Percentiles rank a stretch among this genome's conserved stretches.
phyloP scores from a whole-genome alignment of 352 stramenopile genomes.

The Saprolegnia diclina region DNA sequence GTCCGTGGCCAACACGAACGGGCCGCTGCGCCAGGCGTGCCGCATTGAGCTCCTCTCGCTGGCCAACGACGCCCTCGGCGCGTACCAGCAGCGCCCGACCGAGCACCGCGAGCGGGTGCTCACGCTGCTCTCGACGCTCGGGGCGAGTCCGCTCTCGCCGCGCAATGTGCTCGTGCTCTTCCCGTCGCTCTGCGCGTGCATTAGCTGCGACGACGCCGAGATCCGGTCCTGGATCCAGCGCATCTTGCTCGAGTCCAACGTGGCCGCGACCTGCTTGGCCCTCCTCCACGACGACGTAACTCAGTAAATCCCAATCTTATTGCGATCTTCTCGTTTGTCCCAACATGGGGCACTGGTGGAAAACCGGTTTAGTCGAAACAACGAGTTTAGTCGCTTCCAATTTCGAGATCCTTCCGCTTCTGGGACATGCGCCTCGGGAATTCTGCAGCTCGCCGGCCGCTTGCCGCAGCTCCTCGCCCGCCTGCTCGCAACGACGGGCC shows the following conservation, averaged over 20 bases:
- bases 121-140: slow-evolving; percentile 51
- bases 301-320: no score
- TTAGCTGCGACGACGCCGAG: slow-evolving; percentile 55
- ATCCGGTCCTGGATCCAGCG: slow-evolving; percentile 64
- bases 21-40: slow-evolving; percentile 15
- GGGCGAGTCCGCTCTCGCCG: slow-evolving; percentile 48
- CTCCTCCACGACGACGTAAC: slow-evolving; percentile 3
- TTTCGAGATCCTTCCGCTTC: not conserved
- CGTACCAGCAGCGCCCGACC: not conserved
- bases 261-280: slow-evolving; percentile 48
- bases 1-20: slow-evolving; percentile 7
- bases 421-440: not conserved
- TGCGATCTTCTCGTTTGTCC: no score
- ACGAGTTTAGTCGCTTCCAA: not conserved
- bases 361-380: no score
- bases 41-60: slow-evolving; percentile 7
- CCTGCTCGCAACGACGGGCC: no score
- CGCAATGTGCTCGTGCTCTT: slow-evolving; percentile 69
- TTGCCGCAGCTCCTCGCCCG: not conserved
- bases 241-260: slow-evolving; percentile 45
- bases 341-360: no score
- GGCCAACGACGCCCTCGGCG: slow-evolving; percentile 3
- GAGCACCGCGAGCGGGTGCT: slow-evolving; percentile 37
- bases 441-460: not conserved
- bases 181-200: slow-evolving; percentile 66